Conservation (phyloP, 257 asterid genomes). For the Apocynum venetum region DNA sequence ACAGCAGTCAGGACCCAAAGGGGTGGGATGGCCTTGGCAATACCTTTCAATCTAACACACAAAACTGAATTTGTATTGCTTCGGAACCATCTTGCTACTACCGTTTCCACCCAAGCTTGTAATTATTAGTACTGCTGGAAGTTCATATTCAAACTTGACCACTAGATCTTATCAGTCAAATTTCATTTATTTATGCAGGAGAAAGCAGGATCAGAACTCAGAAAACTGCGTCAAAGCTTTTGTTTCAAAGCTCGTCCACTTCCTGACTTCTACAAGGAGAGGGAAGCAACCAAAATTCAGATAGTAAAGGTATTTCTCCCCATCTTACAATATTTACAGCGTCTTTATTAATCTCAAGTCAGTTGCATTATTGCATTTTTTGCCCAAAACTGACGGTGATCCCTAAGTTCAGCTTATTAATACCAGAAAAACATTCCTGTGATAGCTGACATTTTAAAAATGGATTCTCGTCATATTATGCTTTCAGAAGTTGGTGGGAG, state of each 20-base stretch:
- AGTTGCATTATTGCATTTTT: neutral
- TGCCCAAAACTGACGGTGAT: too few relatives aligned
- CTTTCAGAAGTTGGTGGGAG: neutral
- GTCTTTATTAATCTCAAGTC: neutral
- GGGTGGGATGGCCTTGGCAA: neutral
- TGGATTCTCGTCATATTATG: neutral
- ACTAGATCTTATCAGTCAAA: slow-evolving; percentile 1
- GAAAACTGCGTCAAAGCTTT: slow-evolving; percentile 58
- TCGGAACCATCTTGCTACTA: neutral
- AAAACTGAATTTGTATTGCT: neutral
- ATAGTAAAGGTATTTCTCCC: slow-evolving; percentile 34
- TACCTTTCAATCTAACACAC: too few relatives aligned
- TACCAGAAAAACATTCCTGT: neutral
- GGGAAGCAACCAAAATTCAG: slow-evolving; percentile 37
- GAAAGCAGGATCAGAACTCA: slow-evolving; percentile 64
- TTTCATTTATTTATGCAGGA: slow-evolving; percentile 45
- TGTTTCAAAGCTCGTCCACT: slow-evolving; percentile 85
- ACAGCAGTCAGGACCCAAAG: neutral
- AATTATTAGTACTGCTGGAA: neutral
- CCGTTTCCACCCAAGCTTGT: neutral
- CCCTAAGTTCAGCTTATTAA: too few relatives aligned
- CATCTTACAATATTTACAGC: neutral
- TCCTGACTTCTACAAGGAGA: slow-evolving; percentile 67
- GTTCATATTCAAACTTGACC: neutral
- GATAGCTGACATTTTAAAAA: neutral